Conservation (phyloP, 805 yeast genomes). For the Pichia rugopelliculosa region DNA sequence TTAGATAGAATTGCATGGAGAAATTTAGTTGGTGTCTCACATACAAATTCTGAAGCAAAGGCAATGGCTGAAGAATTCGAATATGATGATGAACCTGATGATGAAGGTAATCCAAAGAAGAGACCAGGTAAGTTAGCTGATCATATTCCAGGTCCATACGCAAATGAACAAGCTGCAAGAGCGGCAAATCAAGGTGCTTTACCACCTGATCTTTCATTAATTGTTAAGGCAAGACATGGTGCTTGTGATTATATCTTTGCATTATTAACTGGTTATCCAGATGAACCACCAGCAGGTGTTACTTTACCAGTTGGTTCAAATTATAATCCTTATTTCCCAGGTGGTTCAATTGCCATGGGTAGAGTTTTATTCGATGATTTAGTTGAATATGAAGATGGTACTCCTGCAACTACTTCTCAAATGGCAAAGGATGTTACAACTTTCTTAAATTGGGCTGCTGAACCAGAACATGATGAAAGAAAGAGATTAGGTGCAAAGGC, state of each 20-base stretch:
- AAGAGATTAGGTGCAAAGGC: slow-evolving; percentile 96
- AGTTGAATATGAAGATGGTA: slow-evolving; percentile 98
- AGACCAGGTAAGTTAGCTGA: slow-evolving; percentile 98
- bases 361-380: slow-evolving; percentile 95
- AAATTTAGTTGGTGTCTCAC: slow-evolving; percentile 94
- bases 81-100: slow-evolving; percentile 94
- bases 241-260: slow-evolving; percentile 93
- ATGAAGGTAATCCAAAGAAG: slow-evolving; percentile 95
- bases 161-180: slow-evolving; percentile 98
- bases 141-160: slow-evolving; percentile 89
- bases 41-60: slow-evolving; percentile 82
- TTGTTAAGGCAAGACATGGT: slow-evolving; percentile 98
- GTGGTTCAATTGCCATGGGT: slow-evolving; percentile 99
- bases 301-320: slow-evolving; percentile 86
- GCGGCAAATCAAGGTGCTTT: slow-evolving; percentile 99
- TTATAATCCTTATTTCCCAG: slow-evolving; percentile 99
- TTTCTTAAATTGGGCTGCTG: slow-evolving; percentile 96
- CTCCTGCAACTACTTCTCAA: slow-evolving; percentile 96
- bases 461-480: slow-evolving; percentile 98
- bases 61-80: slow-evolving; percentile 94
- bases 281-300: slow-evolving; percentile 98
- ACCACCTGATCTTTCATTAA: slow-evolving; percentile 95
- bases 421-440: slow-evolving; percentile 98
- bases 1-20: slow-evolving; percentile 97
- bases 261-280: slow-evolving; percentile 96